Percentiles rank a stretch among this genome's conserved stretches.
These are phyloP conservation scores for Niebla homalea DNA, from an alignment of 495 filamentous ascomycete species.

Conservation along the genomic window DNA sequence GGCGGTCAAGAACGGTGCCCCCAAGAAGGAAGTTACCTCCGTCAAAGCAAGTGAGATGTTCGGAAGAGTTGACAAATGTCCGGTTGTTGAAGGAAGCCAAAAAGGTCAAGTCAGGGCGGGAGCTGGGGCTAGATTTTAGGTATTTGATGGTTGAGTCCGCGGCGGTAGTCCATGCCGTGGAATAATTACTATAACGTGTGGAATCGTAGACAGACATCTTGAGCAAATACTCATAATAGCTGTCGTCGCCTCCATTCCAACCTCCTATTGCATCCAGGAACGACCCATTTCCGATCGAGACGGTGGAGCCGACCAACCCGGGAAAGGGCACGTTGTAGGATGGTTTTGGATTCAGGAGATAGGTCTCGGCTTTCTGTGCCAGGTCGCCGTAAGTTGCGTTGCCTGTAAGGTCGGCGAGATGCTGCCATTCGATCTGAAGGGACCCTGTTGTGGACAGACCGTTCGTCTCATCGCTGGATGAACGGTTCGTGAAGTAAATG, in stretches of 20 bases:
- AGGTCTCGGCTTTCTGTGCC: conserved; percentile 53
- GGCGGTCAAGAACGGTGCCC: conserved; percentile 50
- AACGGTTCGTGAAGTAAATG: conserved; percentile 40
- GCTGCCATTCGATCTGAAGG: conserved; percentile 75
- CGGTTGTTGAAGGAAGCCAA: conserved; percentile 49
- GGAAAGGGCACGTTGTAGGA: conserved; percentile 55
- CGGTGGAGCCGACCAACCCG: conserved; percentile 57
- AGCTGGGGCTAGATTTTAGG: conserved; percentile 53
- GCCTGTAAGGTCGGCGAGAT: conserved; percentile 61
- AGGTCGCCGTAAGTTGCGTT: conserved; percentile 49
- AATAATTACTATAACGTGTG: conserved; percentile 45
- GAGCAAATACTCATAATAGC: conserved; percentile 83
- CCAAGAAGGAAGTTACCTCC: conserved; percentile 85
- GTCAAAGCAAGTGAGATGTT: conserved; percentile 71
- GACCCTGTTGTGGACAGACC: conserved; percentile 60
- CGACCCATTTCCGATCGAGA: conserved; percentile 47
- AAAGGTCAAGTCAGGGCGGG: conserved; percentile 62
- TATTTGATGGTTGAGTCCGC: conserved; percentile 64
- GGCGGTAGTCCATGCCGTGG: conserved; percentile 62
- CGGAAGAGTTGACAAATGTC: conserved; percentile 35
- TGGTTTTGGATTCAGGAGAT: conserved; percentile 56
- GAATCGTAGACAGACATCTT: conserved; percentile 86
- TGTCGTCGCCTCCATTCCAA: conserved; percentile 72
- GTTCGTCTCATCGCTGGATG: conserved; percentile 42
- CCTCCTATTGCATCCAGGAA: conserved; percentile 56